Percentiles rank a stretch among this genome's conserved stretches.
phyloP scores from a whole-genome alignment of 1,284 basidiomycete genomes.

The Leccinum subspadiceum region DNA sequence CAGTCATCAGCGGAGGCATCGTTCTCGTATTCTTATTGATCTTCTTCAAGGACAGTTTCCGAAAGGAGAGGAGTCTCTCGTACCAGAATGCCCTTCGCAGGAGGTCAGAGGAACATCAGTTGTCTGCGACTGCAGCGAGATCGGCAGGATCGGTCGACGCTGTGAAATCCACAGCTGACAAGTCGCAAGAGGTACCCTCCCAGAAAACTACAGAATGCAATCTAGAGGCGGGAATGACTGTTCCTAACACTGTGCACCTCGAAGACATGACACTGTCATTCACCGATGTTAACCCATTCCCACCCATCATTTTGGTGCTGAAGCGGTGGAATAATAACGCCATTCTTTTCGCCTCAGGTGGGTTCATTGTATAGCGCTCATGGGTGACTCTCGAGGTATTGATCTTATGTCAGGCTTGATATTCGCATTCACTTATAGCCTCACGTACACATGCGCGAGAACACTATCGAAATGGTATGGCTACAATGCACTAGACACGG shows the following conservation, averaged over 20 bases:
- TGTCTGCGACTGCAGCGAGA: not conserved
- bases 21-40: slow-evolving; percentile 59
- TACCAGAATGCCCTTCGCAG: slow-evolving; percentile 63
- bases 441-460: slow-evolving; percentile 73
- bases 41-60: slow-evolving; percentile 81
- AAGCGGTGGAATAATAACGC: slow-evolving; percentile 65
- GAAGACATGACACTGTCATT: slow-evolving; percentile 56
- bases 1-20: slow-evolving; percentile 58
- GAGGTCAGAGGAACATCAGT: slow-evolving; percentile 13
- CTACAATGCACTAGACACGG: slow-evolving; percentile 72
- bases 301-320: slow-evolving; percentile 59
- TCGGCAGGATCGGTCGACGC: not conserved
- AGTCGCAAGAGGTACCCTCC: slow-evolving; percentile 1
- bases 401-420: slow-evolving; percentile 48
- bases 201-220: not conserved
- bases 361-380: not conserved
- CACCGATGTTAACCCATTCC: slow-evolving; percentile 72
- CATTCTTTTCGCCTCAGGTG: slow-evolving; percentile 52
- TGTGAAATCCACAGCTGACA: not conserved
- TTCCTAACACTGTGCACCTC: slow-evolving; percentile 9
- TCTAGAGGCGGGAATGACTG: slow-evolving; percentile 11
- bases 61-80: slow-evolving; percentile 73
- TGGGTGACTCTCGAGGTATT: not conserved
- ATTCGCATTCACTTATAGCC: slow-evolving; percentile 70
- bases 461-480: slow-evolving; percentile 65